phyloP scores from a whole-genome alignment of 495 filamentous ascomycete species.

The Penicillium macrosclerotiorum region DNA sequence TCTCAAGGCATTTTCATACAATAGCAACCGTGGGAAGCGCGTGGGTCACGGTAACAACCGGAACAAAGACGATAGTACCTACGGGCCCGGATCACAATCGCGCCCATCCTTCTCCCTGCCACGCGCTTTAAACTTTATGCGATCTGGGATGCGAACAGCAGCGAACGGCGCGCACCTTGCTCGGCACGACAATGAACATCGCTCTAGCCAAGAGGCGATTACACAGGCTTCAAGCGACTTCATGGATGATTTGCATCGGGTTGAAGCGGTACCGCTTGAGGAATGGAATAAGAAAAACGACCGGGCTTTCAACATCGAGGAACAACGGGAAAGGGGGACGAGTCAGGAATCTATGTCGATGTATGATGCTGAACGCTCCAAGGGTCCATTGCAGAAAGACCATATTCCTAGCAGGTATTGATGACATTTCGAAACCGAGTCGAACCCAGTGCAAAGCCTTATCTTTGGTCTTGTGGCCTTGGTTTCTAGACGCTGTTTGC shows the following conservation, averaged over 20 bases:
- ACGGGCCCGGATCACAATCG: slow-evolving; percentile 12
- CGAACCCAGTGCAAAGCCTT: no score
- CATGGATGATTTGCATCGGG: slow-evolving; percentile 10
- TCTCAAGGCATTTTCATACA: slow-evolving; percentile 30
- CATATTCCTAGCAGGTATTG: background rate
- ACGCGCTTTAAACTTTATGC: slow-evolving; percentile 10
- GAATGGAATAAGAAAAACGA: slow-evolving; percentile 5
- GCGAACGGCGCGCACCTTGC: background rate
- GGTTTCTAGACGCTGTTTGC: no score
- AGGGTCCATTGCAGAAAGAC: background rate
- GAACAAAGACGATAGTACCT: slow-evolving; percentile 15
- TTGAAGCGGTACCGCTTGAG: slow-evolving; percentile 12
- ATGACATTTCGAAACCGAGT: no score
- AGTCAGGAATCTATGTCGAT: slow-evolving; percentile 8
- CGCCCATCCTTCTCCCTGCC: slow-evolving; percentile 22
- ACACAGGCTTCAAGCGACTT: slow-evolving; percentile 11
- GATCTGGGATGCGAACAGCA: slow-evolving; percentile 5
- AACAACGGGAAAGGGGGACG: slow-evolving; percentile 2
- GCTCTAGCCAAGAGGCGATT: slow-evolving; percentile 24
- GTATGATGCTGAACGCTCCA: background rate
- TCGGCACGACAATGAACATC: background rate
- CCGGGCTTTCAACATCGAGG: slow-evolving; percentile 2
- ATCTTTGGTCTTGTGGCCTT: no score
- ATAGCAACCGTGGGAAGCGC: slow-evolving; percentile 26
- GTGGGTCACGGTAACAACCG: slow-evolving; percentile 14